phyloP scores from a whole-genome alignment of 2,329 filamentous ascomycete species.

The Penicillium sp. region DNA sequence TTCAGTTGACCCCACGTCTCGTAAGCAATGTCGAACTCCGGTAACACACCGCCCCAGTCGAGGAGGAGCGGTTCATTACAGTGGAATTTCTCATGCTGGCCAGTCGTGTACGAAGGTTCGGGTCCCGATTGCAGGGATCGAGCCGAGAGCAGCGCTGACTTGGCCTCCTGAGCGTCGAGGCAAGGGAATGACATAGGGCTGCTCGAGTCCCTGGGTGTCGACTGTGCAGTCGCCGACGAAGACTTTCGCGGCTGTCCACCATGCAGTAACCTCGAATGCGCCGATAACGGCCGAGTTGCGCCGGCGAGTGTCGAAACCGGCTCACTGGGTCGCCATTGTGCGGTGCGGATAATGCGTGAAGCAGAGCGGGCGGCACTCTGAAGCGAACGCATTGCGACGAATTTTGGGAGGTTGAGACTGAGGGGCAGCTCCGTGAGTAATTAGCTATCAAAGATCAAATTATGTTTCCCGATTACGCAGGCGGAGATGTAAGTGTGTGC shows the following conservation, averaged over 20 bases:
- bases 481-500: slow-evolving; percentile 9
- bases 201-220: slow-evolving; percentile 44
- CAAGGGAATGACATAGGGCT: slow-evolving; percentile 90
- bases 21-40: slow-evolving; percentile 81
- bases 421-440: slow-evolving; percentile 1
- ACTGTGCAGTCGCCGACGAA: slow-evolving; percentile 11
- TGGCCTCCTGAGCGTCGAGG: slow-evolving; percentile 74
- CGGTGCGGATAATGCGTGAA: slow-evolving; percentile 13
- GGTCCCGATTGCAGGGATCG: slow-evolving; percentile 69
- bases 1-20: slow-evolving; percentile 87
- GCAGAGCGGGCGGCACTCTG: slow-evolving; percentile 18
- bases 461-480: slow-evolving; percentile 8
- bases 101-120: slow-evolving; percentile 89
- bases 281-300: slow-evolving; percentile 15
- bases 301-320: slow-evolving; percentile 5
- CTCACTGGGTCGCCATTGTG: slow-evolving; percentile 15
- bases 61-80: slow-evolving; percentile 70
- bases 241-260: slow-evolving; percentile 17
- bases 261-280: slow-evolving; percentile 21
- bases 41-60: slow-evolving; percentile 92
- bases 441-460: slow-evolving; percentile 5
- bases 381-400: slow-evolving; percentile 19
- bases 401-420: neutral
- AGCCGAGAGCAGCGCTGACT: slow-evolving; percentile 67
- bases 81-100: slow-evolving; percentile 72